These are phyloP conservation scores for Leccinum subgranulosum DNA, from an alignment of 768 basidiomycete genomes.

Conservation along the genomic window DNA sequence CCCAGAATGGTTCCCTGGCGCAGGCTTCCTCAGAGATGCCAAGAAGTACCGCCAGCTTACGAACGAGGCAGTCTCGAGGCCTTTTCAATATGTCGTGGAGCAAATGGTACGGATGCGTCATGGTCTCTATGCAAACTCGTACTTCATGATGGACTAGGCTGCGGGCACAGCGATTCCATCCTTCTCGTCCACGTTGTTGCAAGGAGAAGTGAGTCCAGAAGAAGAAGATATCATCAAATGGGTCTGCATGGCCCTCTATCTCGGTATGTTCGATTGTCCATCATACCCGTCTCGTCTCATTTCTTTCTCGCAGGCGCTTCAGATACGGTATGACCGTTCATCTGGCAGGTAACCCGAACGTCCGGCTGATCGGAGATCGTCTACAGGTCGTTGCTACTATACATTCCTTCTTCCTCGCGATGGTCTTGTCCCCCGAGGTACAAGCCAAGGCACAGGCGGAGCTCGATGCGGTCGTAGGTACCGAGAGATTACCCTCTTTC, in stretches of 20 bases:
- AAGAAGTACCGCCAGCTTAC: slow-evolving; percentile 26
- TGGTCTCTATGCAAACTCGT: neutral
- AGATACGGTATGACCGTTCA: neutral
- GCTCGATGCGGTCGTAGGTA: slow-evolving; percentile 23
- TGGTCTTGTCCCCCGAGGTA: slow-evolving; percentile 23
- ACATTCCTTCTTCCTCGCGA: slow-evolving; percentile 24
- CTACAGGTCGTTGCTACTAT: slow-evolving; percentile 13
- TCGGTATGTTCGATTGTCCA: slow-evolving; percentile 1
- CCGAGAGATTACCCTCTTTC: slow-evolving; percentile 18
- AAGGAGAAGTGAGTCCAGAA: slow-evolving; percentile 7
- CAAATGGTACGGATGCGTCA: slow-evolving; percentile 39
- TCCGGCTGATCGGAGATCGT: neutral
- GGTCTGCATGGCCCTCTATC: slow-evolving; percentile 6
- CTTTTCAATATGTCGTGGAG: slow-evolving; percentile 42
- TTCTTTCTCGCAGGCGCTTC: neutral
- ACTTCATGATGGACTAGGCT: slow-evolving; percentile 11
- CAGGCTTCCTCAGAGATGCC: slow-evolving; percentile 32
- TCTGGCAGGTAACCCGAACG: too few relatives aligned
- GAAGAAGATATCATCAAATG: slow-evolving; percentile 24
- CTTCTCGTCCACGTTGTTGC: slow-evolving; percentile 16
- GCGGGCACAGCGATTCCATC: slow-evolving; percentile 16
- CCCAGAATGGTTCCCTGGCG: slow-evolving; percentile 36
- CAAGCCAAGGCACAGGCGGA: slow-evolving; percentile 25
- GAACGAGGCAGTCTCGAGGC: slow-evolving; percentile 39
- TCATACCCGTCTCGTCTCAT: neutral